These are phyloP conservation scores for Xylaria longipes DNA, from an alignment of 495 filamentous ascomycete genomes.

Conservation along the genomic window DNA sequence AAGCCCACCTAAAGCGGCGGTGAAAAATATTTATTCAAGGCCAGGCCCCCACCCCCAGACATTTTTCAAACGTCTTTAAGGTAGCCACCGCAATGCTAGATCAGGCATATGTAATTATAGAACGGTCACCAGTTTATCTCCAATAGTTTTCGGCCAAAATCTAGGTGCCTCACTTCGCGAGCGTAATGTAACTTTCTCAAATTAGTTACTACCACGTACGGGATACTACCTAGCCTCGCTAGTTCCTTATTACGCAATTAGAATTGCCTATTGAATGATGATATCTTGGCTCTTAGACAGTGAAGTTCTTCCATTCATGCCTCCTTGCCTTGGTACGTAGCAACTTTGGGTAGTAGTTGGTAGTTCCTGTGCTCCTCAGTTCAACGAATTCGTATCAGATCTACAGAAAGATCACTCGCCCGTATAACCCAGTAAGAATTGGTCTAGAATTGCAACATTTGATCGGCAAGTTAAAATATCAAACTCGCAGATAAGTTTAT, in stretches of 20 bases:
- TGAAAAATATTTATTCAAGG: neutral
- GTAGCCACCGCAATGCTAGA: neutral
- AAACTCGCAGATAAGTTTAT: neutral
- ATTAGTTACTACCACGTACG: neutral
- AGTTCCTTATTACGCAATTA: neutral
- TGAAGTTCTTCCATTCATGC: neutral
- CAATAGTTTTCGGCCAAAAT: neutral
- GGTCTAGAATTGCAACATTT: neutral
- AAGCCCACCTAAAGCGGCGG: neutral
- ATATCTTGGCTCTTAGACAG: neutral
- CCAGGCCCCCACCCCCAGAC: neutral
- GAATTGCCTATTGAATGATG: neutral
- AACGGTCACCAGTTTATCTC: neutral
- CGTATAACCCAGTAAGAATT: neutral
- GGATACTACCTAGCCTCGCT: neutral
- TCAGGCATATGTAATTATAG: neutral
- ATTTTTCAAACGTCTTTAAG: neutral
- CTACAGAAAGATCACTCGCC: neutral
- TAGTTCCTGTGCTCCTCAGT: neutral
- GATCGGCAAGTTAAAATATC: no score
- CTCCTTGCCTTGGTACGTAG: no score
- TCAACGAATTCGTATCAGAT: neutral
- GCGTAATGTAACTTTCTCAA: neutral
- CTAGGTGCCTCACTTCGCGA: neutral
- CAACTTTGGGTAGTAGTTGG: slow-evolving; percentile 3